phyloP scores from a whole-genome alignment of 495 filamentous ascomycete species.

The Neurospora sp. region DNA sequence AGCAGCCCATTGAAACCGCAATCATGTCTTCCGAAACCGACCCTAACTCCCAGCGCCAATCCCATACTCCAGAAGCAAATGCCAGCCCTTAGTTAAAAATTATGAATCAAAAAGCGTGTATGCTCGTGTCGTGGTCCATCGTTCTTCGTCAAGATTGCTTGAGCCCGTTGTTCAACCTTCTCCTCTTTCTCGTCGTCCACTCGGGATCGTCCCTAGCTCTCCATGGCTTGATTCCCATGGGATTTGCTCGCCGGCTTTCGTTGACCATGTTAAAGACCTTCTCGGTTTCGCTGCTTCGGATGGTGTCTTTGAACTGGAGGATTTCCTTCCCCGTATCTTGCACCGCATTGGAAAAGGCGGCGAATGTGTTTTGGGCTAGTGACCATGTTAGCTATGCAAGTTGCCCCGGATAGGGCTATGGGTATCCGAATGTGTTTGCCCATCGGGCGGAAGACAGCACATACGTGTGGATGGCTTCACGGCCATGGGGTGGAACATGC shows the following conservation, averaged over 20 bases:
- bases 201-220: slow-evolving; percentile 36
- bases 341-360: slow-evolving; percentile 28
- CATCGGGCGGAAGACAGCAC: slow-evolving; percentile 4
- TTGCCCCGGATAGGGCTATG: background rate
- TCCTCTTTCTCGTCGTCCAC: slow-evolving; percentile 22
- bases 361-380: slow-evolving; percentile 29
- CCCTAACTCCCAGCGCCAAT: background rate
- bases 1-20: background rate
- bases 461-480: slow-evolving; percentile 28
- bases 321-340: slow-evolving; percentile 30
- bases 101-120: background rate
- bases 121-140: background rate
- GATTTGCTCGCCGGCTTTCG: slow-evolving; percentile 34
- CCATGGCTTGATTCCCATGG: slow-evolving; percentile 41
- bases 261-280: slow-evolving; percentile 30
- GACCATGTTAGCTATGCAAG: slow-evolving; percentile 6
- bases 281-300: slow-evolving; percentile 28
- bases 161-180: background rate
- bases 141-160: background rate
- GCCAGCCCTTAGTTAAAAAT: background rate
- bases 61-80: background rate
- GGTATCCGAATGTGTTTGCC: background rate
- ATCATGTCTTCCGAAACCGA: background rate
- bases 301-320: slow-evolving; percentile 28
- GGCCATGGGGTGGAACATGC: slow-evolving; percentile 34